Evolutionary conservation across 805 yeast species (phyloP).

Genomic region (Suhomyces sp.): DNA sequence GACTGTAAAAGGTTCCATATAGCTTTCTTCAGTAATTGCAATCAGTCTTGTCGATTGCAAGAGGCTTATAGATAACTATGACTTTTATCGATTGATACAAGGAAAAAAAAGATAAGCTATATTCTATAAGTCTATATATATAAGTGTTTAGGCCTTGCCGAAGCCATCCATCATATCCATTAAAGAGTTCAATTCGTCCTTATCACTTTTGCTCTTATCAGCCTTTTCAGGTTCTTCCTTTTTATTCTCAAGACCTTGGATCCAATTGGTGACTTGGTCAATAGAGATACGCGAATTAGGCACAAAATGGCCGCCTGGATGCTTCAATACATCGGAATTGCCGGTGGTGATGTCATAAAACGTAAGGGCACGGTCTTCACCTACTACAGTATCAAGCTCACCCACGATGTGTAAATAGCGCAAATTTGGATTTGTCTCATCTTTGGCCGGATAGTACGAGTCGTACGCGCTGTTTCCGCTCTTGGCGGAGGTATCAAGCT

Average conservation of each 20-base stretch:
- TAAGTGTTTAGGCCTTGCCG: slow-evolving; percentile 13
- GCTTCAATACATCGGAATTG: slow-evolving; percentile 61
- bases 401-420: slow-evolving; percentile 74
- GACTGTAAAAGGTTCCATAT: too few species aligned
- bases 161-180: slow-evolving; percentile 38
- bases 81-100: too few species aligned
- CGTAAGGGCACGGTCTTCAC: slow-evolving; percentile 62
- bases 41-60: too few species aligned
- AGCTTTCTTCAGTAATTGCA: too few species aligned
- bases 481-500: slow-evolving; percentile 23
- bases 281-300: slow-evolving; percentile 69
- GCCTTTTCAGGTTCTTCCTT: slow-evolving; percentile 12
- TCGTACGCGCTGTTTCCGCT: slow-evolving; percentile 25
- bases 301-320: slow-evolving; percentile 97
- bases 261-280: slow-evolving; percentile 42
- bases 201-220: slow-evolving; percentile 12
- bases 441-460: slow-evolving; percentile 22
- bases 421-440: slow-evolving; percentile 20
- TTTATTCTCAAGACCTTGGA: slow-evolving; percentile 16
- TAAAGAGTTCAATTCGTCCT: slow-evolving; percentile 30
- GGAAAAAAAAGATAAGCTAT: too few species aligned
- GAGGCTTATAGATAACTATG: too few species aligned
- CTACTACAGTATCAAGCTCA: slow-evolving; percentile 81
- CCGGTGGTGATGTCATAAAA: slow-evolving; percentile 44
- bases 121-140: neutral